phyloP scores from a whole-genome alignment of 208 protist genomes.

The Leishmania lainsoni region DNA sequence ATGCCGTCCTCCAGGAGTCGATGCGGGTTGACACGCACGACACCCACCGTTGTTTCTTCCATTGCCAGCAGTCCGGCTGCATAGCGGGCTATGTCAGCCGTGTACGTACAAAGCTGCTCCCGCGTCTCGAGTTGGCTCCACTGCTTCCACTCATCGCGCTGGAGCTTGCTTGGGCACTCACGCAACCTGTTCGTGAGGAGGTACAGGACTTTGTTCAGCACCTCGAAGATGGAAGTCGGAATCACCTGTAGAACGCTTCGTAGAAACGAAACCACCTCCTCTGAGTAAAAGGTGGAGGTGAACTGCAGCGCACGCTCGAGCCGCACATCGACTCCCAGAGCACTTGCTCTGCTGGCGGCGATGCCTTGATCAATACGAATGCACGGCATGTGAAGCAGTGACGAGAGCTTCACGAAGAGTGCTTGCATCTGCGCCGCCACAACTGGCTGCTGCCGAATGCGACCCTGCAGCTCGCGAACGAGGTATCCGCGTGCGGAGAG shows the following conservation, averaged over 20 bases:
- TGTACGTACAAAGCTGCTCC: constrained; percentile 84
- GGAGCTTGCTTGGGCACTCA: constrained; percentile 74
- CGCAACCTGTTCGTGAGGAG: constrained; percentile 88
- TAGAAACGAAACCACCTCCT: constrained; percentile 92
- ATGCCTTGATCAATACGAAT: constrained; percentile 90
- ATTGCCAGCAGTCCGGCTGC: constrained; percentile 98
- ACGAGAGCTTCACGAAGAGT: constrained; percentile 97
- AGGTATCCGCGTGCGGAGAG: constrained; percentile 85
- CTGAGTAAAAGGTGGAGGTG: constrained; percentile 95
- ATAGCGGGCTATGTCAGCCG: constrained; percentile 94
- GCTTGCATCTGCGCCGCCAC: constrained; percentile 94
- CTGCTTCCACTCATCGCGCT: constrained; percentile 63
- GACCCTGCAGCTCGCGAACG: constrained; percentile 93
- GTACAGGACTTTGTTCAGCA: constrained; percentile 95
- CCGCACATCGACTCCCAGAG: constrained; percentile 50
- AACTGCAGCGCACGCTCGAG: constrained; percentile 79
- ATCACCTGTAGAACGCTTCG: constrained; percentile 96
- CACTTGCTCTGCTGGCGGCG: constrained; percentile 8
- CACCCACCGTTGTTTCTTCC: constrained; percentile 97
- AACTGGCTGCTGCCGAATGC: constrained; percentile 91
- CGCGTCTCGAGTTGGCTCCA: constrained; percentile 93
- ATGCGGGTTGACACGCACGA: constrained; percentile 97
- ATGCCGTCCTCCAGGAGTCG: constrained; percentile 97
- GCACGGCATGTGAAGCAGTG: constrained; percentile 95
- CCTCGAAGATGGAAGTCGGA: constrained; percentile 94